Base-by-base conservation (phyloP, 2,329 filamentous ascomycete species). In the Neonectria coccinea region DNA sequence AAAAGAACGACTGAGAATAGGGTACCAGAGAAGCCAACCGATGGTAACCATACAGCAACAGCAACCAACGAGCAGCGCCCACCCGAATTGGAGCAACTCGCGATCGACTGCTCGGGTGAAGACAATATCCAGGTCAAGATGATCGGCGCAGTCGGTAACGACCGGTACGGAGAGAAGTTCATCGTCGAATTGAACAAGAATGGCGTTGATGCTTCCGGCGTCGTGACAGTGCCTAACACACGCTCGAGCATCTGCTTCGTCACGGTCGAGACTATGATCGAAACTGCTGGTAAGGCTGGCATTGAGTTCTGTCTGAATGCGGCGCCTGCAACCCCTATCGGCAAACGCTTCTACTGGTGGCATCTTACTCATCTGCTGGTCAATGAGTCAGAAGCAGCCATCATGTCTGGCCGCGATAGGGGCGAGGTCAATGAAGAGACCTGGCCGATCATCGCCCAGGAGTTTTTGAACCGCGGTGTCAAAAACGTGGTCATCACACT, bases 251-350 rank as follows among this genome's bases (percentile, higher is more conserved):
- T 29, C 11, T 48, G 25, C 45, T 48, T 48, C 25, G 22, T 48
- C 45, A 48, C 29, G 45, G 45, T 48, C 45, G 45, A 48, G 45
- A 48, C 45, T 45, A 48, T 48, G 25, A 48, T 48, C 25, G 45
- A 48, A 29, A 48, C 45, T 31, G 45, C 45, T 29, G 45, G 45
- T 25, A 48, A 29, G 22, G 45, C 45, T 16, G 45, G 22, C 45
- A 48, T 48, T n/a, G 45, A 48, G 22, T 48, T 48, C 16, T 48
- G 45, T 29, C 45, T 48, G 22, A 48, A 48, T 29, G 45, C 14
- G 45, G 45, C 45, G 45, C 45, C 45, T 48, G 25, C 45, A n/a
- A 48, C 45, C 45, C 45, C 22, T 9, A 48, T 48, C 14, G 25
- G 12, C 25, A 8, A 48, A 29, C 25, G 22, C 45, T 29, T 48